Evolutionary conservation across 192 early-diverging fungal species (phyloP).

Genomic region (Paraglomus occultum): DNA sequence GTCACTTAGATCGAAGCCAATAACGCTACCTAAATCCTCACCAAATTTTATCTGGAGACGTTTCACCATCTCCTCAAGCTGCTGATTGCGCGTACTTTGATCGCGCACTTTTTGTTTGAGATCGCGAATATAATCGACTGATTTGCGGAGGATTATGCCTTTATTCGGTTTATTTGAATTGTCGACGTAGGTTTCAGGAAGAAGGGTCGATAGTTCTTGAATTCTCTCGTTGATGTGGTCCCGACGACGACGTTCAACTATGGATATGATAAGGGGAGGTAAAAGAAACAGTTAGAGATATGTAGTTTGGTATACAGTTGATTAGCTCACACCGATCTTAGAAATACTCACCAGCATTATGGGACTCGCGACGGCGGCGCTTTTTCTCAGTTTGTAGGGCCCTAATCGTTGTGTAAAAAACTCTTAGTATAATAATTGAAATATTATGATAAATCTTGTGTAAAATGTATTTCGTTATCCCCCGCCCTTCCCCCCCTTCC

Average conservation of each 20-base stretch:
- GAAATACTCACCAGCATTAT: conserved; percentile 71
- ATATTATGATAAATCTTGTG: not conserved
- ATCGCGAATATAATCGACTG: conserved; percentile 90
- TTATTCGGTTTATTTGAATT: conserved; percentile 91
- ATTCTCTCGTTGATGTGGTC: conserved; percentile 99
- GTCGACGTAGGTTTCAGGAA: conserved; percentile 79
- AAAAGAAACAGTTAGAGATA: conserved; percentile 4
- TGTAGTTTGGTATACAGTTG: not conserved
- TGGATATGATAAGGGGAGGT: not conserved
- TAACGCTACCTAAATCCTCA: too few relatives aligned
- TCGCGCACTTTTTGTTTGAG: conserved; percentile 65
- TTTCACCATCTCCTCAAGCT: conserved; percentile 56
- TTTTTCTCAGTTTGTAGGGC: conserved; percentile 70
- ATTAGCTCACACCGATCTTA: not conserved
- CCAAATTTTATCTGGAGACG: not conserved
- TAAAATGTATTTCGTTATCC: not conserved
- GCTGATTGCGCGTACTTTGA: conserved; percentile 63
- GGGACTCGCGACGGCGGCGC: conserved; percentile 88
- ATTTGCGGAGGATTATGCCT: conserved; percentile 89
- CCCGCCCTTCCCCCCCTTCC: not conserved
- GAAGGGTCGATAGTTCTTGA: conserved; percentile 79
- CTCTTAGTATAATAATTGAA: not conserved
- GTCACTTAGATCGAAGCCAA: too few relatives aligned
- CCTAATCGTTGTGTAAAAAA: conserved; percentile 23
- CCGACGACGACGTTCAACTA: conserved; percentile 89